Evolutionary conservation across 352 stramenopile species (phyloP).

Genomic region (Pythium scleroteichum): DNA sequence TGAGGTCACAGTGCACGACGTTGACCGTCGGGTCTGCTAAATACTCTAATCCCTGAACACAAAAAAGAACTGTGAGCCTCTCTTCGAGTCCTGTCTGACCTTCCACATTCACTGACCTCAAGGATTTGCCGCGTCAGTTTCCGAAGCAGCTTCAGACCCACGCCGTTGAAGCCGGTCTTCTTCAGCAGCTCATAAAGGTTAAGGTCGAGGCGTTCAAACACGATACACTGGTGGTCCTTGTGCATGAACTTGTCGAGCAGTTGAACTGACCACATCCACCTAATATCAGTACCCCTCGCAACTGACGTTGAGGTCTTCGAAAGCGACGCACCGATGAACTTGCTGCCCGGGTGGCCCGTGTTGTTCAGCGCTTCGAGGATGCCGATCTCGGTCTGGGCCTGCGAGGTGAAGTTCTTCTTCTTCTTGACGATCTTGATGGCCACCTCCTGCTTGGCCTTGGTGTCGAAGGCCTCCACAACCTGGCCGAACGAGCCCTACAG

Average conservation of each 20-base stretch:
- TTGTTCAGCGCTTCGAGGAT: conserved; percentile 92
- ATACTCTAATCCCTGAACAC: conserved; percentile 71
- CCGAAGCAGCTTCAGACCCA: conserved; percentile 93
- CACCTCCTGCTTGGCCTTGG: conserved; percentile 85
- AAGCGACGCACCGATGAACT: conserved; percentile 89
- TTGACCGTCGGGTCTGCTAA: conserved; percentile 91
- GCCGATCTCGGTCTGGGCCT: conserved; percentile 97
- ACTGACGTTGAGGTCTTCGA: background rate
- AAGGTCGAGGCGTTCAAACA: conserved; percentile 95
- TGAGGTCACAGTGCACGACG: conserved; percentile 99
- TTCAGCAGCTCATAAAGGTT: conserved; percentile 98
- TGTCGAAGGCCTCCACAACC: conserved; percentile 78
- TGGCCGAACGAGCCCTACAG: conserved; percentile 80
- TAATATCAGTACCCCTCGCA: background rate
- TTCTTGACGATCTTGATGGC: conserved; percentile 99
- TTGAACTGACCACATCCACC: conserved; percentile 58
- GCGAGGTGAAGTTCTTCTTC: conserved; percentile 95
- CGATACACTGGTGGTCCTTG: conserved; percentile 97
- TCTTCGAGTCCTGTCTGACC: background rate
- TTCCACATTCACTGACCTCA: conserved; percentile 31
- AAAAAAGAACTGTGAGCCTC: background rate
- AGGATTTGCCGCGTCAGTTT: conserved; percentile 98
- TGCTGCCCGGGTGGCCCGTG: conserved; percentile 76
- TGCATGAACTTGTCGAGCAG: conserved; percentile 96
- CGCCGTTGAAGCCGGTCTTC: conserved; percentile 91